Base-by-base conservation (phyloP, 2,329 filamentous ascomycete genomes). In the Phyllosticta paracitricarpa region DNA sequence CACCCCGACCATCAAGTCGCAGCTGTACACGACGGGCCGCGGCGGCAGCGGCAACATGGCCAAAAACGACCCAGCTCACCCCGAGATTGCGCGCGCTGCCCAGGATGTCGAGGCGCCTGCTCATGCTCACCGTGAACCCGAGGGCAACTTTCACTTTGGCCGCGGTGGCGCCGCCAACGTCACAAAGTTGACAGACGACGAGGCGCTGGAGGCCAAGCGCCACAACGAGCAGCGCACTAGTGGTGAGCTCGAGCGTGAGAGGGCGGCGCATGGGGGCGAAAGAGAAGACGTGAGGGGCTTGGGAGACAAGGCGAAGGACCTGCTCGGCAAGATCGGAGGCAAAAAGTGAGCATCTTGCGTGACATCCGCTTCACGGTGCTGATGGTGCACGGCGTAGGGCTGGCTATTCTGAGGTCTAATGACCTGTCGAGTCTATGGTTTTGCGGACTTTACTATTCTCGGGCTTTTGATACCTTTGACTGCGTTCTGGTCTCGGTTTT, bases 21-120 rank as follows among this genome's bases (percentile, higher is more conserved):
- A 88, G n/a, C 80, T 89, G 66, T 91, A 93, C 71, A 96, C 92
- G 22, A 97, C 92, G 2, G 92, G 92, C 61, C 89, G 92, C 58
- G 92, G 92, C 61, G 92, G 92, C 64, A 86, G 84, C 4, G 91
- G 91, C 63, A 96, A 96, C 78, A 96, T 96, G 88, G 85, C 88
- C 56, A 86, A 87, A 71, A 84, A 84, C 64, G 87, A 94, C 68
- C 84, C 87, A 3, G 76, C 80, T 52, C 84, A 77, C 64, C 81
- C 84, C 8, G 80, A 82, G 64, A 71, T 89, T 71, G 90, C 92
- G 40, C 87, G 92, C 65, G 81, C 84, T 60, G 86, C 86, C 52
- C 93, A 97, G 75, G 92, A 97, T 69, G 89, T 97, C 63, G 84
- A 87, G 63, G 83, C 84, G 8, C 55, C 59, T 19, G 54, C 54